These are phyloP conservation scores for Colletotrichum sp. DNA, from an alignment of 2,329 filamentous ascomycete species.

Conservation along the genomic window DNA sequence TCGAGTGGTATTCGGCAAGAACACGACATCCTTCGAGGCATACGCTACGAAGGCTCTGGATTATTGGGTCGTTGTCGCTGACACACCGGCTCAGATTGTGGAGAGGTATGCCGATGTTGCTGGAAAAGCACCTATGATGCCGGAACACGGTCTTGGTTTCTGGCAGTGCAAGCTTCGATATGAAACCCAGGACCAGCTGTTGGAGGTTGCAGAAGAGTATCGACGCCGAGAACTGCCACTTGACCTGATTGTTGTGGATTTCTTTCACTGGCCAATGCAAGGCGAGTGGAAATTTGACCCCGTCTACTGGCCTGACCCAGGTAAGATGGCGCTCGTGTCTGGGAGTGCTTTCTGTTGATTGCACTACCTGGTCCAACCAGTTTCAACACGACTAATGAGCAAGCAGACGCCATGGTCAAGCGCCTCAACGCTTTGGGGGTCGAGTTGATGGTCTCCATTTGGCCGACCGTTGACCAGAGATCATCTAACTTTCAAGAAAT, in stretches of 20 bases:
- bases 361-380: background rate
- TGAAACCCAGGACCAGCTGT: constrained; percentile 64
- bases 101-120: constrained; percentile 58
- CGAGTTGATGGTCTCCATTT: constrained; percentile 73
- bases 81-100: constrained; percentile 56
- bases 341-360: background rate
- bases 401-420: constrained; percentile 21
- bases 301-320: constrained; percentile 67
- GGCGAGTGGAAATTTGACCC: constrained; percentile 73
- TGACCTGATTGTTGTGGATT: constrained; percentile 67
- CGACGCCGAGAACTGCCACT: constrained; percentile 56
- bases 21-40: constrained; percentile 63
- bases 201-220: constrained; percentile 62
- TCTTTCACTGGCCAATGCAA: constrained; percentile 69
- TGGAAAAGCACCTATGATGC: constrained; percentile 66
- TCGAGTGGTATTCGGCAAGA: constrained; percentile 61
- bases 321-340: constrained; percentile 55
- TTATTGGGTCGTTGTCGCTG: constrained; percentile 64
- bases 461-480: constrained; percentile 57
- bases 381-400: background rate
- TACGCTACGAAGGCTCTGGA: constrained; percentile 59
- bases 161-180: constrained; percentile 72
- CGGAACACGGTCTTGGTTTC: constrained; percentile 67
- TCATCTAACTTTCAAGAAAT: constrained; percentile 33
- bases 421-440: constrained; percentile 63